These are phyloP conservation scores for Pseudozyma thailandica DNA, from an alignment of 1,284 basidiomycete genomes.

Conservation along the genomic window DNA sequence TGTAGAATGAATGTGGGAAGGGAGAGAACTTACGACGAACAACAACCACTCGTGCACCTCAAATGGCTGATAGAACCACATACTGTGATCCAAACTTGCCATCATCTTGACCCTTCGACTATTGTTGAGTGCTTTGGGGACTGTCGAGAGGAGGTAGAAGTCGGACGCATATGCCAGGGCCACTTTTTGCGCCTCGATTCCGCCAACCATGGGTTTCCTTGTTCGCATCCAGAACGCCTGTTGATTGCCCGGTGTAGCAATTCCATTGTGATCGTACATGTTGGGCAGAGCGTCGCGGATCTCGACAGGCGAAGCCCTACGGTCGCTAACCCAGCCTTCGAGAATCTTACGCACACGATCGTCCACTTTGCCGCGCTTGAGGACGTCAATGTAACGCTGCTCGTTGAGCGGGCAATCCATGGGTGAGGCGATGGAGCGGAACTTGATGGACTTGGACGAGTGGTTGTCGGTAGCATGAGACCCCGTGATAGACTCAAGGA, in stretches of 20 bases:
- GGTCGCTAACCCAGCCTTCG: slow-evolving; percentile 53
- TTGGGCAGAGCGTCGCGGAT: slow-evolving; percentile 61
- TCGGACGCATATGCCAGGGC: slow-evolving; percentile 62
- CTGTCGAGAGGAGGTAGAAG: slow-evolving; percentile 61
- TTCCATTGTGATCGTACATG: slow-evolving; percentile 60
- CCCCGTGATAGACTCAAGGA: slow-evolving; percentile 40
- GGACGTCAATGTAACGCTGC: slow-evolving; percentile 45
- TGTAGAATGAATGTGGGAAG: not conserved
- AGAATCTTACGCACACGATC: slow-evolving; percentile 37
- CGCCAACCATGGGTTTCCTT: slow-evolving; percentile 39
- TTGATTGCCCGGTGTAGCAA: slow-evolving; percentile 56
- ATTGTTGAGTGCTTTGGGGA: slow-evolving; percentile 57
- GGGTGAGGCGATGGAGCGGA: slow-evolving; percentile 47
- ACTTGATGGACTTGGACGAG: slow-evolving; percentile 30
- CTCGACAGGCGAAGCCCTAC: slow-evolving; percentile 57
- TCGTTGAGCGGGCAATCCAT: slow-evolving; percentile 52
- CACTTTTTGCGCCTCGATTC: slow-evolving; percentile 59
- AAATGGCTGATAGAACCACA: slow-evolving; percentile 66
- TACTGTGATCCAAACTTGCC: slow-evolving; percentile 65
- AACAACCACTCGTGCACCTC: slow-evolving; percentile 62
- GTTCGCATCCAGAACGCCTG: slow-evolving; percentile 66
- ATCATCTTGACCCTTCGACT: slow-evolving; percentile 60
- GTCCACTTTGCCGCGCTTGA: slow-evolving; percentile 28
- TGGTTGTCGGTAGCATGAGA: slow-evolving; percentile 38
- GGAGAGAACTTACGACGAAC: slow-evolving; percentile 49